These are phyloP conservation scores for Neurospora sp. DNA, from an alignment of 495 filamentous ascomycete genomes.

Conservation along the genomic window DNA sequence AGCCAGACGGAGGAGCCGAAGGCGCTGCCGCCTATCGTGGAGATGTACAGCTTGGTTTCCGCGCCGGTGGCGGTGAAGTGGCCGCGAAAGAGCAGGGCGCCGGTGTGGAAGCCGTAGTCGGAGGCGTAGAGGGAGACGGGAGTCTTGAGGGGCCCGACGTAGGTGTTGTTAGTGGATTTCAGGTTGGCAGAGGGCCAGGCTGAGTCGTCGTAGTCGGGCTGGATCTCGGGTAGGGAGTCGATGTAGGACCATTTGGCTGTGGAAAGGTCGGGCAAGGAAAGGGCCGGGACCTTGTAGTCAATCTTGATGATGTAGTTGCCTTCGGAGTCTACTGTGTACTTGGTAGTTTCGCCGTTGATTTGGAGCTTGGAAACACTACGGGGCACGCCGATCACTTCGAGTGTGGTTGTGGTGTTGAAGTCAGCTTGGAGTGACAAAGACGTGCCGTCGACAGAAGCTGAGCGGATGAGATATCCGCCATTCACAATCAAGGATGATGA, in stretches of 20 bases:
- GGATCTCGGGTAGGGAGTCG: conserved; percentile 62
- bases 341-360: conserved; percentile 47
- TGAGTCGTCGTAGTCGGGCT: conserved; percentile 55
- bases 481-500: conserved; percentile 49
- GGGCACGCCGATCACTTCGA: conserved; percentile 56
- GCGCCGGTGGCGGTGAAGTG: conserved; percentile 57
- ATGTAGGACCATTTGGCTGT: conserved; percentile 57
- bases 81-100: conserved; percentile 59
- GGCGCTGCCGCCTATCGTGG: conserved; percentile 53
- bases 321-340: conserved; percentile 32
- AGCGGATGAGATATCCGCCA: conserved; percentile 67
- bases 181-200: conserved; percentile 51
- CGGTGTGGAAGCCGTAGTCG: conserved; percentile 69
- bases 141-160: conserved; percentile 42
- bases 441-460: conserved; percentile 39
- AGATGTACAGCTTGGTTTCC: conserved; percentile 46
- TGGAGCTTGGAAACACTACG: conserved; percentile 36
- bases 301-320: conserved; percentile 46
- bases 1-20: conserved; percentile 51
- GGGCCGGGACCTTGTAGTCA: conserved; percentile 39
- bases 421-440: conserved; percentile 56
- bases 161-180: conserved; percentile 46
- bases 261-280: conserved; percentile 46
- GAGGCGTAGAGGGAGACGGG: conserved; percentile 54
- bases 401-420: conserved; percentile 53